Evolutionary conservation across 805 yeast species (phyloP), one percentile per base, ranked within the genome.

Genomic region (Tetrapisispora pingtungensis): DNA sequence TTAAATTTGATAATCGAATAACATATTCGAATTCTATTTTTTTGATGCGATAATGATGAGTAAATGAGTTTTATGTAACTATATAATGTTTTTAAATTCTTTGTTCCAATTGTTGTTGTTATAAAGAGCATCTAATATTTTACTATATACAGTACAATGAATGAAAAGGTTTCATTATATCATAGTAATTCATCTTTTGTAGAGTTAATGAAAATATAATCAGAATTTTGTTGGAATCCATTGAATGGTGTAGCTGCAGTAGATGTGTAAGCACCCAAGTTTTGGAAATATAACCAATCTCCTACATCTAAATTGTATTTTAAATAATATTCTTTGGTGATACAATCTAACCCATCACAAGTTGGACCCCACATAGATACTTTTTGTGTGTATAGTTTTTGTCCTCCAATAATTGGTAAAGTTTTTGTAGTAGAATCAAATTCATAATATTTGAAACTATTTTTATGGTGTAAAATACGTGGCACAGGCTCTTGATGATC

Each of bases 341-440:
- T 77, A 62, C 95, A 83, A 64, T 90, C 98, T 50, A 90, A 71
- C 3, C 97, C 97, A 66, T 90, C 98, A 68, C 98, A 90, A 17
- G 97, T 90, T 37, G 97, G 98, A 6, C 98, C 98, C 98, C 98
- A 90, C 48, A 93, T 73, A 3, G 95, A 84, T 43, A 75, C 81
- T 36, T 62, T 62, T 50, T 62, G 56, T 35, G 62, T 59, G 7
- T 40, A 46, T 26, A 32, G 44, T 33, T 14, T 31, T 42, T 7
- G 10, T 1, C 8, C 33, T 13, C n/a, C 34, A 13, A 39, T 26
- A 17, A 34, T 27, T n/a, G 39, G 22, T 26, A 35, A 30, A 14
- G 17, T 41, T n/a, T 42, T 44, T 0, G 59, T 49, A 1, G 60
- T 45, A 22, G 65, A 54, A 33, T 57, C 57, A 42, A 57, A 56